phyloP scores from a whole-genome alignment of 331 rosid species.

The Acacia pycnantha region DNA sequence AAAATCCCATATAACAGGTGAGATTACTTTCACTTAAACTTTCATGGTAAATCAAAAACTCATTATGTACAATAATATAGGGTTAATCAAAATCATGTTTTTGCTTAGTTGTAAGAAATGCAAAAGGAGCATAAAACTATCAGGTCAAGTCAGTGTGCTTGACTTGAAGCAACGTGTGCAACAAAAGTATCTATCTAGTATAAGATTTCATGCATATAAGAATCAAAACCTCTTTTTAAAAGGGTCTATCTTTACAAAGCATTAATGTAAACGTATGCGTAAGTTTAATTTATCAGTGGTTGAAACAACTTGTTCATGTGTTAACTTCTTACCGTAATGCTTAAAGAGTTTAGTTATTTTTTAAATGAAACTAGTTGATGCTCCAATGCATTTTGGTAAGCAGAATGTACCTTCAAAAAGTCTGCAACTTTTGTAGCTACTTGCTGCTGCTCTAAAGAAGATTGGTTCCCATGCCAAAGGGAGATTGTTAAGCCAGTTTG shows the following conservation, averaged over 20 bases:
- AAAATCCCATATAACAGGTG: conserved; percentile 29
- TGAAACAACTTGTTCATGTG: conserved; percentile 11
- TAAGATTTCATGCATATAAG: not conserved
- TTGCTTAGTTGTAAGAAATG: not conserved
- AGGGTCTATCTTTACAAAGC: not conserved
- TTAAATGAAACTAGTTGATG: not conserved
- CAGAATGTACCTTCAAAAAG: conserved; percentile 64
- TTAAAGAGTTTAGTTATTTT: not conserved
- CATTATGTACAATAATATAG: not conserved
- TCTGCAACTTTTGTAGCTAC: conserved; percentile 78
- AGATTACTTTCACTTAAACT: conserved; percentile 7
- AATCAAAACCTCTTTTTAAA: not conserved
- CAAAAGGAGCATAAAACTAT: conserved; percentile 13
- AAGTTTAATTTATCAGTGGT: conserved; percentile 7
- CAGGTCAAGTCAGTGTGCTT: conserved; percentile 16
- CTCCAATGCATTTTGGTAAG: conserved; percentile 5
- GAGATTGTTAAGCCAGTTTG: conserved; percentile 78
- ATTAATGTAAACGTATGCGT: not conserved
- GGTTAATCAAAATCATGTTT: not conserved
- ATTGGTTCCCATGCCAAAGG: conserved; percentile 85
- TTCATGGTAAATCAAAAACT: not conserved
- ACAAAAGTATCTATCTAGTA: not conserved
- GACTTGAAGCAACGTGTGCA: conserved; percentile 13
- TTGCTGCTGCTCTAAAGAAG: conserved; percentile 81
- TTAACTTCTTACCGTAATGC: conserved; percentile 22